A percentile compares a stretch with the other conserved stretches of the same genome.
These are phyloP conservation scores for Phylloporus sp. DNA, from an alignment of 768 basidiomycete genomes.

Conservation along the genomic window DNA sequence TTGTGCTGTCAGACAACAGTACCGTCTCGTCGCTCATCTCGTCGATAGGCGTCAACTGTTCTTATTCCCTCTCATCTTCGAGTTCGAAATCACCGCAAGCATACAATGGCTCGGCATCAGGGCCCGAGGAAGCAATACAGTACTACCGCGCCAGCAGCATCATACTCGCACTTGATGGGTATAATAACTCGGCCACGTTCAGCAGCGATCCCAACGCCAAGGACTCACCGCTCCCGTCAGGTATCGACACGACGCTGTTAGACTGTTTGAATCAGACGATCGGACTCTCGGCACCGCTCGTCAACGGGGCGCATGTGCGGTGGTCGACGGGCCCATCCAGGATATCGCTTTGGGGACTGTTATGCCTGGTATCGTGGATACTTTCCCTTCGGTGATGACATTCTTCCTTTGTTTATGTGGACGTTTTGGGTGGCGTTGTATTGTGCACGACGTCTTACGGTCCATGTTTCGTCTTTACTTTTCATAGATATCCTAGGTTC, in stretches of 20 bases:
- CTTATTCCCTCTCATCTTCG: conserved; percentile 32
- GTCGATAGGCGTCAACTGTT: conserved; percentile 42
- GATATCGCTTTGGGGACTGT: conserved; percentile 6
- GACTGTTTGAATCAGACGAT: conserved; percentile 62
- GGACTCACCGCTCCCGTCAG: conserved; percentile 47
- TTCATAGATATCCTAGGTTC: too few species aligned
- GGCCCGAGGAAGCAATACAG: conserved; percentile 53
- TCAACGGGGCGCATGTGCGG: conserved; percentile 34
- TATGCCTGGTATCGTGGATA: conserved; percentile 18
- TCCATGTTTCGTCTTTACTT: too few species aligned
- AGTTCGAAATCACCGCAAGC: conserved; percentile 29
- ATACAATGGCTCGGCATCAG: conserved; percentile 28
- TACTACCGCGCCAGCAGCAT: conserved; percentile 67
- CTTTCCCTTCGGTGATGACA: not conserved
- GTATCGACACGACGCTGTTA: conserved; percentile 46
- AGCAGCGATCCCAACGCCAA: conserved; percentile 35
- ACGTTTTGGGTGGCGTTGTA: too few species aligned
- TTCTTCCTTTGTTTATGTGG: not conserved
- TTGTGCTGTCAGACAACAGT: conserved; percentile 44
- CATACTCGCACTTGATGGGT: conserved; percentile 56
- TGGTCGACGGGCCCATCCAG: conserved; percentile 5
- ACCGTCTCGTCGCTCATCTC: conserved; percentile 41
- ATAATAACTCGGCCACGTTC: conserved; percentile 57
- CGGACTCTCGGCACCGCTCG: conserved; percentile 50
- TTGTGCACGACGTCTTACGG: too few species aligned